Conservation (phyloP, 225 moss, liverwort and hornwort species). For the Lunularia cruciata region DNA sequence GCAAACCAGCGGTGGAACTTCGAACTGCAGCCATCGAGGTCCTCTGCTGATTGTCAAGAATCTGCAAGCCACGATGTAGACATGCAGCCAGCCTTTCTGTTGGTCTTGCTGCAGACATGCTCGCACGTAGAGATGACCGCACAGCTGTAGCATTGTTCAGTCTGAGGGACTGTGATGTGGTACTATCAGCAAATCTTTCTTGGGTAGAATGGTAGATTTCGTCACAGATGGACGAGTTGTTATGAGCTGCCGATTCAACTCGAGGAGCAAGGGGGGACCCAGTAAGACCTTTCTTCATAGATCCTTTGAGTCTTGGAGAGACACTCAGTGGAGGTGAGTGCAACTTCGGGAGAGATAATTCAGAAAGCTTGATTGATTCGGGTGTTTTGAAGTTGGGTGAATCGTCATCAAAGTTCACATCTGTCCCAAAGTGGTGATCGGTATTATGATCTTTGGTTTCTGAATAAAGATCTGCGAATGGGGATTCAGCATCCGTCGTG, state of each 20-base stretch:
- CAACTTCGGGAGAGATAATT: conserved; percentile 41
- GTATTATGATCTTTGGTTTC: conserved; percentile 3
- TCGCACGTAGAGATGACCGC: conserved; percentile 34
- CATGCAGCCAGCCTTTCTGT: conserved; percentile 76
- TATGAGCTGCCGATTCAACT: not conserved
- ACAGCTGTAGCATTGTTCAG: conserved; percentile 37
- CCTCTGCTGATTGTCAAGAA: conserved; percentile 64
- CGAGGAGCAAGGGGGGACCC: conserved; percentile 27
- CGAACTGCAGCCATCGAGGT: conserved; percentile 46
- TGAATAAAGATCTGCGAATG: conserved; percentile 1
- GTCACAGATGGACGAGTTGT: conserved; percentile 19
- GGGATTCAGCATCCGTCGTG: not conserved
- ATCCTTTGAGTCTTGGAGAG: conserved; percentile 61
- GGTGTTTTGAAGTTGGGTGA: conserved; percentile 26
- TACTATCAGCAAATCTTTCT: conserved; percentile 34
- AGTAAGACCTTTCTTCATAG: conserved; percentile 30
- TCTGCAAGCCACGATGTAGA: conserved; percentile 78
- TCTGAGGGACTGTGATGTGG: conserved; percentile 32
- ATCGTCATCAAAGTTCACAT: conserved; percentile 10
- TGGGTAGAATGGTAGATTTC: conserved; percentile 48
- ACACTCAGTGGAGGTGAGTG: conserved; percentile 62
- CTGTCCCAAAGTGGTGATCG: not conserved
- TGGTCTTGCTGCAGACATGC: conserved; percentile 56
- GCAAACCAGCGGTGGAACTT: conserved; percentile 57
- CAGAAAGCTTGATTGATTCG: conserved; percentile 20